Evolutionary conservation across 768 basidiomycete genomes (phyloP), one percentile per base, ranked within the genome.

Genomic region (Infundibulicybe gibba): DNA sequence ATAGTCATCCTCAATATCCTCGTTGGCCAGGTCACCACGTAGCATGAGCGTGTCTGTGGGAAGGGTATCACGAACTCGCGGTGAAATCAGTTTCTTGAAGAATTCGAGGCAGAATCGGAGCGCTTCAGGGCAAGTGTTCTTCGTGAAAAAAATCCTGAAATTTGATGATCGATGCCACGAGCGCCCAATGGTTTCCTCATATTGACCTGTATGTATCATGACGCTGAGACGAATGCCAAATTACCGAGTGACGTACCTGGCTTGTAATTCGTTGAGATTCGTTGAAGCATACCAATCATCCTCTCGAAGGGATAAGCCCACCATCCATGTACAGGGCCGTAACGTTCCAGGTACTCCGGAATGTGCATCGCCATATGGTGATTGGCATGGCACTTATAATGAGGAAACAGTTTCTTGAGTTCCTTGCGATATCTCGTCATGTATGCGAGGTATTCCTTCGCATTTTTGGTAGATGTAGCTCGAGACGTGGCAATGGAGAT

Each of bases 271-370:
- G 52, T 56, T 15, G 49, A 49, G 6, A 54, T 32, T 6, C 50
- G 40, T 41, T 66, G 58, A 8, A 61, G 37, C 11, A 14, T 16
- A 0, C 64, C 57, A 5, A 66, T 60, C 0, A 60, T 45, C 6
- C 53, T 9, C 38, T 66, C 53, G 32, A 64, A 57, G 1, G 56
- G 52, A 30, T 59, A 66, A 50, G 59, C 58, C 59, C 65, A 66
- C 60, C 59, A 63, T 0, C 59, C 51, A 38, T 57, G 59, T 11
- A 61, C 47, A 1, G 61, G 61, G 0, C 66, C 62, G 34, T 56
- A 65, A 38, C 14, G 17, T 19, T 38, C 17, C 17, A 38, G 17
- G 17, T 38, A 38, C 17, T 38, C 35, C 6, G 35, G n/a, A 6
- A 38, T n/a, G 35, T 38, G 35, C 35, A 38, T 38, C n/a, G 35